These are phyloP conservation scores for Acorus calamus DNA, from an alignment of 106 monocot species.

Conservation along the genomic window DNA sequence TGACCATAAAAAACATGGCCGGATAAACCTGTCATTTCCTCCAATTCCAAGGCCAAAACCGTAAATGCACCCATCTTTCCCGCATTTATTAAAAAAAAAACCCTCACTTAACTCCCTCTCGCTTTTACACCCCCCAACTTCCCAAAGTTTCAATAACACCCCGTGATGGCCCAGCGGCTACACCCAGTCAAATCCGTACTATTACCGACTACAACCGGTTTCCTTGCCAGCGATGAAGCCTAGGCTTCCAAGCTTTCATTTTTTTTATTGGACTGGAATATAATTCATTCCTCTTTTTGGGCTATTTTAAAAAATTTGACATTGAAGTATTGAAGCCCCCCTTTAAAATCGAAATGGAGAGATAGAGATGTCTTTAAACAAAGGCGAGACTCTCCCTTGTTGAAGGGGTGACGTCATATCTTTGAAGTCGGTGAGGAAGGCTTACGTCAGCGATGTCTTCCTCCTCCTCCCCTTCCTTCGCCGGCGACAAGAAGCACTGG, in stretches of 20 bases:
- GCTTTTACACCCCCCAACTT: too few relatives aligned
- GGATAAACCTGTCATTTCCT: too few relatives aligned
- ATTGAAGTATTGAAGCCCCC: neutral
- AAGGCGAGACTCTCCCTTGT: neutral
- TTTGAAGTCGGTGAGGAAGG: neutral
- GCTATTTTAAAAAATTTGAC: too few relatives aligned
- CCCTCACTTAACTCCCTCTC: too few relatives aligned
- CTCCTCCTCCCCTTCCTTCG: constrained; percentile 16
- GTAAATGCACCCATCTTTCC: too few relatives aligned
- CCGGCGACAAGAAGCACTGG: constrained; percentile 64
- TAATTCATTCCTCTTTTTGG: neutral
- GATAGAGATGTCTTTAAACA: neutral
- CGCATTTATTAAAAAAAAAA: too few relatives aligned
- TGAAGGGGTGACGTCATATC: neutral
- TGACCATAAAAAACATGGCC: too few relatives aligned
- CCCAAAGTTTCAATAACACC: too few relatives aligned
- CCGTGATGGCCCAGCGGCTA: too few relatives aligned
- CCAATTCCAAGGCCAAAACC: too few relatives aligned
- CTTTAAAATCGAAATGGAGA: constrained; percentile 3
- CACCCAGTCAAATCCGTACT: too few relatives aligned
- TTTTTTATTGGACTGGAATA: constrained; percentile 2
- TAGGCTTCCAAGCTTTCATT: constrained; percentile 74
- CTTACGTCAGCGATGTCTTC: constrained; percentile 10
- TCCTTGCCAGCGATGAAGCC: constrained; percentile 67
- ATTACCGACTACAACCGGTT: too few relatives aligned